Evolutionary conservation across 139 green algal genomes (phyloP), one percentile per base, ranked within the genome.

Genomic region (Chlamydomonas incerta): DNA sequence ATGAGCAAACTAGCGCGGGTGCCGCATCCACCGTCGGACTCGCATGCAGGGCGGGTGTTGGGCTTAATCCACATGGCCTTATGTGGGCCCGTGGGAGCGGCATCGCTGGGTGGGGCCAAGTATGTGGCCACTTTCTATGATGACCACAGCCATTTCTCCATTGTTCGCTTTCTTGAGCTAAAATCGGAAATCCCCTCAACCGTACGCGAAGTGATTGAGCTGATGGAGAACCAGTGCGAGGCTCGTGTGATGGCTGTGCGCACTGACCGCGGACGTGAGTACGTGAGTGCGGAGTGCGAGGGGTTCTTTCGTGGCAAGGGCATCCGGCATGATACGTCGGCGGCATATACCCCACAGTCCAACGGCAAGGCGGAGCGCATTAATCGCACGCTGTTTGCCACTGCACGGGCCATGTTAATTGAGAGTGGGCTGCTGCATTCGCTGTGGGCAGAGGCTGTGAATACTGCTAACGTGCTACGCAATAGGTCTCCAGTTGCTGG

Each of bases 301-400:
- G 24, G 0, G 1, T 79, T 62, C 37, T 65, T 77, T 29, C 17
- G 2, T 0, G 28, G 3, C 3, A 72, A 72, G 8, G 87, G 87
- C 47, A 85, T 86, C 24, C 26, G 34, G 10, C 74, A 87, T 37
- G 23, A 86, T 41, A 58, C 35, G 9, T 74, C 35, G 28, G 67
- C 41, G 33, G 47, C 77, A 28, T 88, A 88, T 60, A 87, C 68
- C 13, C 87, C 87, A 0, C 46, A 90, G 58, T 58, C 80, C 35
- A 90, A 90, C 29, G 87, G 87, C 9, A 41, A 34, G 15, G 81
- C 81, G 50, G 87, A 90, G 75, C 74, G 87, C 1, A 11, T 88
- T 1, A 88, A 90, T 82, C 72, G 74, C 10, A 88, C 87, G 0
- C 46, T 90, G 20, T n/a, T 83, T 68, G 66, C 80, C 17, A 41